Evolutionary conservation across 352 stramenopile genomes (phyloP).

Genomic region (Phytophthora chlamydospora): DNA sequence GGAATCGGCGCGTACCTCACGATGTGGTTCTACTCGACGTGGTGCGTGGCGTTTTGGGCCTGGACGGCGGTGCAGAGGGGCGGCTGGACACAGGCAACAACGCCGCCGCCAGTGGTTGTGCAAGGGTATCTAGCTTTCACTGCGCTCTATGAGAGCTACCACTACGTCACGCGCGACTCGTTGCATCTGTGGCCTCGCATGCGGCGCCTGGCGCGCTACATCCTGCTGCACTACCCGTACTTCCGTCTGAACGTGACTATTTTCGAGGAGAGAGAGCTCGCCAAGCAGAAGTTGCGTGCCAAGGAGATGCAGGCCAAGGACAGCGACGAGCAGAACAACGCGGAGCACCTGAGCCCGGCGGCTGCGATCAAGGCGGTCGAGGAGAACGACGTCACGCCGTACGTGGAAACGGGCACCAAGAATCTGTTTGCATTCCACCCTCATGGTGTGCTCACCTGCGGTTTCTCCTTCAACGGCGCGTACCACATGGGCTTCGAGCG

Average conservation of each 20-base stretch:
- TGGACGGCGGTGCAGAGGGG: conserved; percentile 14
- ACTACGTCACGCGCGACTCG: conserved; percentile 31
- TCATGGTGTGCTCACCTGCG: conserved; percentile 64
- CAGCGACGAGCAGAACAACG: conserved; percentile 6
- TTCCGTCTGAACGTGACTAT: conserved; percentile 51
- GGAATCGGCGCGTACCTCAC: conserved; percentile 24
- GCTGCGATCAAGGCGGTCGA: conserved; percentile 23
- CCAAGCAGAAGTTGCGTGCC: conserved; percentile 16
- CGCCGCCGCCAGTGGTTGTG: conserved; percentile 19
- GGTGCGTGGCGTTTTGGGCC: conserved; percentile 11
- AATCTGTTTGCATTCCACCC: conserved; percentile 62
- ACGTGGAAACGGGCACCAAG: conserved; percentile 18
- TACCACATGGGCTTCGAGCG: conserved; percentile 57
- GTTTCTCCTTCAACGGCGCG: conserved; percentile 61
- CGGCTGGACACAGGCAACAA: conserved; percentile 10
- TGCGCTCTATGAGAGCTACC: conserved; percentile 51
- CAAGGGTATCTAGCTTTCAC: conserved; percentile 42
- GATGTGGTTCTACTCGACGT: conserved; percentile 29
- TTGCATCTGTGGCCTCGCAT: conserved; percentile 51
- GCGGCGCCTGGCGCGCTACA: conserved; percentile 40
- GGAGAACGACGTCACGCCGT: conserved; percentile 29
- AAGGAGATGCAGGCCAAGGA: conserved; percentile 6
- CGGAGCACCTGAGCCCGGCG: conserved; percentile 16
- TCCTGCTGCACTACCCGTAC: conserved; percentile 62
- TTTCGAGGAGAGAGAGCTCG: conserved; percentile 44